Conservation (phyloP, 192 early-diverging fungal species). For the Radiomyces spectabilis region DNA sequence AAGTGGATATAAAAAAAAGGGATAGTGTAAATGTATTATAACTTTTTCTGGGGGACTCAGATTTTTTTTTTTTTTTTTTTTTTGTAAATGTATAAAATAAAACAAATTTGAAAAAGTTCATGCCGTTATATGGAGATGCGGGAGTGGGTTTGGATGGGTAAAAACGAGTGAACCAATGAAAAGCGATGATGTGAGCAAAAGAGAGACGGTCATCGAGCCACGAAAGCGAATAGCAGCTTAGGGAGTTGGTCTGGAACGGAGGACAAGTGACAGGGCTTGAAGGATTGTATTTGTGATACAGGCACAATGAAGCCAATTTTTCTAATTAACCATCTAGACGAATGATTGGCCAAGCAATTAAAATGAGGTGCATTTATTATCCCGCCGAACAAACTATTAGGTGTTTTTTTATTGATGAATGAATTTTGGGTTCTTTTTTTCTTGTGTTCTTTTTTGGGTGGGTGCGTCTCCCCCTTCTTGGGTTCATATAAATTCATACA, state of each 20-base stretch:
- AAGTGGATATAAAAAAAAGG: no score
- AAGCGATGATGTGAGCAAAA: conserved; percentile 1
- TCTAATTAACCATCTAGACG: no score
- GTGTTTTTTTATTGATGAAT: neutral
- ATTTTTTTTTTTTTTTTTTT: conserved; percentile 4
- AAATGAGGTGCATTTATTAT: no score
- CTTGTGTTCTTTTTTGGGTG: neutral
- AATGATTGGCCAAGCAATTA: no score
- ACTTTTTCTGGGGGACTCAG: neutral
- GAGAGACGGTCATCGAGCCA: neutral
- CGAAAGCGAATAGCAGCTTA: neutral
- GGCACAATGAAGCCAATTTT: no score
- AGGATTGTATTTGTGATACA: neutral
- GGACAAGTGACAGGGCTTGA: neutral
- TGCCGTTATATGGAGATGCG: conserved; percentile 2
- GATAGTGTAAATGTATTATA: neutral
- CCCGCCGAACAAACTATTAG: neutral
- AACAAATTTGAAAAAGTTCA: no score
- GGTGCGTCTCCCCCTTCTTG: neutral
- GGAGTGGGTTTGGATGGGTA: neutral
- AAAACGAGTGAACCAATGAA: neutral
- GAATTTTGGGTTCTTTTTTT: neutral
- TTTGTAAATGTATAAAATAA: neutral
- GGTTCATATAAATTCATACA: no score
- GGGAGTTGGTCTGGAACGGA: neutral